These are phyloP conservation scores for Fragaria vesca DNA, from an alignment of 306 rosid species.

Conservation along the genomic window DNA sequence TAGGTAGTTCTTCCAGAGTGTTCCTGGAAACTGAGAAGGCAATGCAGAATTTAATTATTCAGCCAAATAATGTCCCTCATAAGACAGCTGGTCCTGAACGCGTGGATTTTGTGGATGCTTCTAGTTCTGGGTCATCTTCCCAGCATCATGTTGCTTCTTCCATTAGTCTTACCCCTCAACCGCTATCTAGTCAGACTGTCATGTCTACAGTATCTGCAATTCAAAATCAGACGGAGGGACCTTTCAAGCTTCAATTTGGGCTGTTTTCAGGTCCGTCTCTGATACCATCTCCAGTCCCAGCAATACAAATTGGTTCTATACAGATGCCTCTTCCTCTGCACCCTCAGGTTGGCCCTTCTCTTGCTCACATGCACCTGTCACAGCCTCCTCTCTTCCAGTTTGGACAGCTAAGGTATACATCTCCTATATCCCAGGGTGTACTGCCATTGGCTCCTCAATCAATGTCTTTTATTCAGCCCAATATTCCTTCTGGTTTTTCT, in stretches of 20 bases:
- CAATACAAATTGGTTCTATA: slow-evolving; percentile 96
- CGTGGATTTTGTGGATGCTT: slow-evolving; percentile 45
- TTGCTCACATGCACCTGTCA: slow-evolving; percentile 70
- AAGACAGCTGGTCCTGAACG: slow-evolving; percentile 38
- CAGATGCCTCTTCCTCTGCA: slow-evolving; percentile 98
- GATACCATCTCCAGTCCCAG: slow-evolving; percentile 93
- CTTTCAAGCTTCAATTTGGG: slow-evolving; percentile 94
- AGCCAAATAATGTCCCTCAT: slow-evolving; percentile 42
- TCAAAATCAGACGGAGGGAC: slow-evolving; percentile 65
- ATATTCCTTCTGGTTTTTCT: slow-evolving; percentile 54
- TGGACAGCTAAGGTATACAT: slow-evolving; percentile 85
- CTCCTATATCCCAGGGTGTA: slow-evolving; percentile 77
- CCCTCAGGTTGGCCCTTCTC: slow-evolving; percentile 71
- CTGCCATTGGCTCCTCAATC: slow-evolving; percentile 77
- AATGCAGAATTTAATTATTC: slow-evolving; percentile 45
- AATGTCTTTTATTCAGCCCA: slow-evolving; percentile 73
- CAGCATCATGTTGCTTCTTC: slow-evolving; percentile 48
- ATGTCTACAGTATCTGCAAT: slow-evolving; percentile 45
- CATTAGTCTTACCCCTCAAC: slow-evolving; percentile 44
- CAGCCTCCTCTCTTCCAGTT: slow-evolving; percentile 92
- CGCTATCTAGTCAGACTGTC: slow-evolving; percentile 44
- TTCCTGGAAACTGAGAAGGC: slow-evolving; percentile 60
- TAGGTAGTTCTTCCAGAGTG: slow-evolving; percentile 46
- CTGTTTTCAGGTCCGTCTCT: slow-evolving; percentile 94
- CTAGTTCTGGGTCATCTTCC: slow-evolving; percentile 47